Evolutionary conservation across 495 filamentous ascomycete genomes (phyloP).

Genomic region (Aspergillus ellipticus): DNA sequence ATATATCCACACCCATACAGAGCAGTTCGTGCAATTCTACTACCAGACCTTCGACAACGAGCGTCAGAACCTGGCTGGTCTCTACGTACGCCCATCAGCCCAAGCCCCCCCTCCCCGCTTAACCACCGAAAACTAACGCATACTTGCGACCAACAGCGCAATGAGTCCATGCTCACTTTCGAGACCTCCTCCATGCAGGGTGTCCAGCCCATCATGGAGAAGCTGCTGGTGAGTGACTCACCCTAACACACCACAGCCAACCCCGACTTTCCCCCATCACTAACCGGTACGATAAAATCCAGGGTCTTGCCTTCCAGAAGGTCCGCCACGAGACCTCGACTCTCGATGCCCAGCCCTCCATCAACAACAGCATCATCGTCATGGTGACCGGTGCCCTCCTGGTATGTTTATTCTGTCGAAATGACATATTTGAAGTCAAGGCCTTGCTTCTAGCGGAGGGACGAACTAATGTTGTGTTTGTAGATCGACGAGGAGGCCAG

Average conservation of each 20-base stretch:
- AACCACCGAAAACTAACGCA: constrained; percentile 1
- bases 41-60: constrained; percentile 77
- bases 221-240: constrained; percentile 60
- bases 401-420: constrained; percentile 49
- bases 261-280: background rate
- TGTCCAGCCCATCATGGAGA: constrained; percentile 60
- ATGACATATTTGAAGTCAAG: background rate
- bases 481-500: constrained; percentile 78
- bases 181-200: constrained; percentile 63
- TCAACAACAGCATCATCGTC: constrained; percentile 67
- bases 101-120: background rate
- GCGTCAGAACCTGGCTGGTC: constrained; percentile 54
- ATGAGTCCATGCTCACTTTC: constrained; percentile 90
- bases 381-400: constrained; percentile 78
- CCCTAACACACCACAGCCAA: background rate
- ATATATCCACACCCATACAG: constrained; percentile 41
- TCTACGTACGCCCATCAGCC: constrained; percentile 88
- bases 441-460: background rate
- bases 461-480: background rate
- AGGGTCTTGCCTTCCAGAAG: constrained; percentile 70
- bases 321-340: constrained; percentile 67
- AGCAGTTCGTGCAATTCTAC: constrained; percentile 82
- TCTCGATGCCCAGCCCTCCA: constrained; percentile 72
- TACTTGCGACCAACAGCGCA: constrained; percentile 52
- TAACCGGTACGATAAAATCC: constrained; percentile 7